Evolutionary conservation across 1,139 yeast species (phyloP).

Genomic region (Sugiyamaella japonica): DNA sequence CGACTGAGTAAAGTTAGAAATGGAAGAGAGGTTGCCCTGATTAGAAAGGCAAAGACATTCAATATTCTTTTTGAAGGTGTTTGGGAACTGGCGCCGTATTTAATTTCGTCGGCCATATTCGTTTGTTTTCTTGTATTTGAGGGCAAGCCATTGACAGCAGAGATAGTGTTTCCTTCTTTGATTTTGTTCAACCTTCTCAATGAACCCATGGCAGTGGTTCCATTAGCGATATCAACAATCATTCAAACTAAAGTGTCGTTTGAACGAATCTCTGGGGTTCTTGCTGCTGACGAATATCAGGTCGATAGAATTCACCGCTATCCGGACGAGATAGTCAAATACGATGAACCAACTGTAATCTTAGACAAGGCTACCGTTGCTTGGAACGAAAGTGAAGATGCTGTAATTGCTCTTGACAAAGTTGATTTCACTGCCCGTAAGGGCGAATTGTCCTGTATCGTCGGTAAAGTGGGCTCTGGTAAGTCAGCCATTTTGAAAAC

Average conservation of each 20-base stretch:
- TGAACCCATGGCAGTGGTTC: constrained; percentile 54
- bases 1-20: constrained; percentile 64
- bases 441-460: constrained; percentile 68
- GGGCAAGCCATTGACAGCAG: constrained; percentile 58
- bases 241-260: constrained; percentile 63
- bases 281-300: constrained; percentile 49
- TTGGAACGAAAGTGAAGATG: constrained; percentile 44
- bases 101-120: constrained; percentile 65
- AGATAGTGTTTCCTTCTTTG: constrained; percentile 69
- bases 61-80: constrained; percentile 53
- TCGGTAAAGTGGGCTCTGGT: constrained; percentile 79
- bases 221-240: constrained; percentile 47
- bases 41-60: constrained; percentile 49
- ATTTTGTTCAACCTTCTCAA: constrained; percentile 59
- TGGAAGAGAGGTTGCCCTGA: constrained; percentile 75
- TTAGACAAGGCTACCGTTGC: constrained; percentile 49
- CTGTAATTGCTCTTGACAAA: constrained; percentile 51
- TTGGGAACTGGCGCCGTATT: constrained; percentile 67
- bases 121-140: constrained; percentile 48
- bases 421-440: constrained; percentile 54
- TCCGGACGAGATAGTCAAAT: constrained; percentile 39
- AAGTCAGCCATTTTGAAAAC: constrained; percentile 66
- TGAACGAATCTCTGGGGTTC: constrained; percentile 53
- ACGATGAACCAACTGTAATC: constrained; percentile 44
- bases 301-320: constrained; percentile 17